phyloP scores from a whole-genome alignment of 1,284 basidiomycete species.

The Lignosus rhinocerotis region DNA sequence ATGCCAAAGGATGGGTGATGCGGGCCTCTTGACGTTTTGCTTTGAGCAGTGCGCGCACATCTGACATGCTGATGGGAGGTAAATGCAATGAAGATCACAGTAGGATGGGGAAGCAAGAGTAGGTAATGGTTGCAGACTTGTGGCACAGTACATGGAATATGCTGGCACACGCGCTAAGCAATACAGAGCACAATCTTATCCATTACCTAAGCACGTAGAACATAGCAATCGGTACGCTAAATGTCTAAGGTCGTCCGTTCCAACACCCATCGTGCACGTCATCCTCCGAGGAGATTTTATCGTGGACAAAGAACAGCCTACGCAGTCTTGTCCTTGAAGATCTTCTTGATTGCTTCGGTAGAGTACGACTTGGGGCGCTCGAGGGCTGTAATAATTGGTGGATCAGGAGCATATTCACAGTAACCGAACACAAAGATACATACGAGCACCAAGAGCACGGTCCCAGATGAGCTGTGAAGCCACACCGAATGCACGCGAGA shows the following conservation, averaged over 20 bases:
- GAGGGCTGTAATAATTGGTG: conserved; percentile 50
- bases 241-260: conserved; percentile 4
- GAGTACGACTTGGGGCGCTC: conserved; percentile 90
- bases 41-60: conserved; percentile 73
- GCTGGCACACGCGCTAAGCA: conserved; percentile 4
- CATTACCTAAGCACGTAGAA: conserved; percentile 22
- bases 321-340: conserved; percentile 58
- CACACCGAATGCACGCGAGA: conserved; percentile 91
- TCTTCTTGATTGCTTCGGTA: conserved; percentile 71
- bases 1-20: conserved; percentile 70
- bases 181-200: conserved; percentile 4
- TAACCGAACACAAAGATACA: neutral
- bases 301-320: conserved; percentile 16
- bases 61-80: conserved; percentile 51
- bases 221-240: conserved; percentile 11
- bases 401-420: conserved; percentile 5
- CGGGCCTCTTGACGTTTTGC: conserved; percentile 74
- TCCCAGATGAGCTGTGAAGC: conserved; percentile 93
- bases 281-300: conserved; percentile 4
- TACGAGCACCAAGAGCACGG: conserved; percentile 90
- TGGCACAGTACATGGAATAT: neutral
- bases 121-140: neutral
- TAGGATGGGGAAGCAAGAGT: neutral
- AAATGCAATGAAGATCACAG: neutral
- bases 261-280: neutral